phyloP scores from a whole-genome alignment of 768 basidiomycete species.

The Clavulina sp. region DNA sequence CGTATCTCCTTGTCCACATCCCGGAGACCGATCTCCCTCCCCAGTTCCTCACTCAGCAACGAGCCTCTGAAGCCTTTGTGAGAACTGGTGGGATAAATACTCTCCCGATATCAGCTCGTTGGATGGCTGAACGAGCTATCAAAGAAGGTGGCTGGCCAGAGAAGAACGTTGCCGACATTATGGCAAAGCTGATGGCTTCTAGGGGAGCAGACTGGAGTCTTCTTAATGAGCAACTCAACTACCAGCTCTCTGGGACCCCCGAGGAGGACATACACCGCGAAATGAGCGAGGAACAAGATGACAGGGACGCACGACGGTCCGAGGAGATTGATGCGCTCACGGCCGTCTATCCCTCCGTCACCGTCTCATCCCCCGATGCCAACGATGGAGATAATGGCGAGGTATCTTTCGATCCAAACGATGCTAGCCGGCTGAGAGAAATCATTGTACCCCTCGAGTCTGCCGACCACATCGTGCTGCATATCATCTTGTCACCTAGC shows the following conservation, averaged over 20 bases:
- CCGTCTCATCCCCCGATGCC: neutral
- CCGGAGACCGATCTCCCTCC: constrained; percentile 79
- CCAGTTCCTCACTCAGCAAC: constrained; percentile 44
- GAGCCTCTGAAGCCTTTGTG: constrained; percentile 53
- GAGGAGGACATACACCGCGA: constrained; percentile 2
- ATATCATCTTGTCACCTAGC: constrained; percentile 38
- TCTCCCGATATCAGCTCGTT: constrained; percentile 53
- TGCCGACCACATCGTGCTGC: constrained; percentile 44
- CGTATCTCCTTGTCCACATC: constrained; percentile 65
- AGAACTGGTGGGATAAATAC: constrained; percentile 35
- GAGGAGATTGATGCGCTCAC: constrained; percentile 20
- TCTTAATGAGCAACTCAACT: constrained; percentile 38
- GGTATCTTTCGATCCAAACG: neutral
- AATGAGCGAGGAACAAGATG: constrained; percentile 13
- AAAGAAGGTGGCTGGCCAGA: constrained; percentile 75
- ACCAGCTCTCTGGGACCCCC: constrained; percentile 33
- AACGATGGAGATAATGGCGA: no score
- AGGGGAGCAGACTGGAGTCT: constrained; percentile 30
- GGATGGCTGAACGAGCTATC: constrained; percentile 62
- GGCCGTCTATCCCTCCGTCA: constrained; percentile 12
- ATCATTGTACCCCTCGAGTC: constrained; percentile 29
- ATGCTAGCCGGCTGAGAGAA: no score
- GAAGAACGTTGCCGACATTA: constrained; percentile 43
- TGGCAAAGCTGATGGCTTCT: constrained; percentile 20
- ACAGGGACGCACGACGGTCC: constrained; percentile 15